Evolutionary conservation across 768 basidiomycete genomes (phyloP).

Genomic region (Pisolithus microcarpus): DNA sequence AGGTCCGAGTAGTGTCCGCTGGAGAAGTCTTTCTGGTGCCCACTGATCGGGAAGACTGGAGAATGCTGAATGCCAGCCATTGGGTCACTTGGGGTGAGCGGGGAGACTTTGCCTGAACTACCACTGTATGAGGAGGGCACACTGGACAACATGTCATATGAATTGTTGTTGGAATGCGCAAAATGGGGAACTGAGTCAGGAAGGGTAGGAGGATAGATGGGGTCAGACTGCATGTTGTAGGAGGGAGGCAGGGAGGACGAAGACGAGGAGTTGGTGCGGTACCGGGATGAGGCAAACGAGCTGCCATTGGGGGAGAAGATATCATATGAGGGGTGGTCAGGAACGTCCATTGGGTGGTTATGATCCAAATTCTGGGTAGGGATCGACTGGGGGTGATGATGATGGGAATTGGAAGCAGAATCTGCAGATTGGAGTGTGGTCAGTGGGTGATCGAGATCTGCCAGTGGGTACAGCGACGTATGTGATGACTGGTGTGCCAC

Average conservation of each 20-base stretch:
- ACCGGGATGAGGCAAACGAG: slow-evolving; percentile 52
- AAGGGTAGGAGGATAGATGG: slow-evolving; percentile 56
- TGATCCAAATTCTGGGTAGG: slow-evolving; percentile 41
- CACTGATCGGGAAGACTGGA: slow-evolving; percentile 40
- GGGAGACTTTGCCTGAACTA: slow-evolving; percentile 69
- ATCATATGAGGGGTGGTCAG: slow-evolving; percentile 58
- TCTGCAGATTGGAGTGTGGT: slow-evolving; percentile 39
- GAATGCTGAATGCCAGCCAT: slow-evolving; percentile 51
- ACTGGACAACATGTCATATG: slow-evolving; percentile 61
- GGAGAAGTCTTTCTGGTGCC: slow-evolving; percentile 49
- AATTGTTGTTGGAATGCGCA: slow-evolving; percentile 41
- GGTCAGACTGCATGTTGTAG: slow-evolving; percentile 49
- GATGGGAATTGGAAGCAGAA: slow-evolving; percentile 31
- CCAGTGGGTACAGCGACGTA: slow-evolving; percentile 42
- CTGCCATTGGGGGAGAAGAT: slow-evolving; percentile 47
- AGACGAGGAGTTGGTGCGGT: slow-evolving; percentile 66
- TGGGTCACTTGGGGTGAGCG: slow-evolving; percentile 63
- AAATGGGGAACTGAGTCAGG: slow-evolving; percentile 55
- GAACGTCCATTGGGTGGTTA: slow-evolving; percentile 46
- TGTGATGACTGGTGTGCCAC: slow-evolving; percentile 28
- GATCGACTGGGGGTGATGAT: slow-evolving; percentile 27
- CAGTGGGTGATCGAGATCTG: slow-evolving; percentile 54
- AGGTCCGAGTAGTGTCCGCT: slow-evolving; percentile 51
- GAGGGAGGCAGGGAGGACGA: slow-evolving; percentile 58
- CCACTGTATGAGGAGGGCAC: slow-evolving; percentile 51